Evolutionary conservation across 2,329 filamentous ascomycete genomes (phyloP).

Genomic region (Arthrobotrys sphaeroides): DNA sequence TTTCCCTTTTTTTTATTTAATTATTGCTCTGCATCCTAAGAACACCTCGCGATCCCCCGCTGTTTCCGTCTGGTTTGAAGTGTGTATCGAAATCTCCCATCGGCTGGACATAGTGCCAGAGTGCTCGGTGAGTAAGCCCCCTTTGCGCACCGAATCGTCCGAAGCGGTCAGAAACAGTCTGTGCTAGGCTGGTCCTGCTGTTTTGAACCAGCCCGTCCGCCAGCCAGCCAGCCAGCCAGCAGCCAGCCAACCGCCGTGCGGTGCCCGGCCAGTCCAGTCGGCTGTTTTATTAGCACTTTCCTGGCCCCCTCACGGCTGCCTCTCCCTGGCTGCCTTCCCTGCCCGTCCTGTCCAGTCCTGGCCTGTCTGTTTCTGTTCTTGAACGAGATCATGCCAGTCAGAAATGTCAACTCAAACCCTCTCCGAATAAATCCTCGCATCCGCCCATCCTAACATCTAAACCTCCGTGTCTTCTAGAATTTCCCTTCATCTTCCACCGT

Average conservation of each 20-base stretch:
- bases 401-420: conserved; percentile 20
- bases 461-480: conserved; percentile 10
- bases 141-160: not conserved
- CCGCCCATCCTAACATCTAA: not conserved
- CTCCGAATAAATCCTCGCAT: conserved; percentile 21
- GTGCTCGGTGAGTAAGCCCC: not conserved
- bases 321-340: not conserved
- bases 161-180: too few relatives aligned
- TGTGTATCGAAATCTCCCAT: conserved; percentile 29
- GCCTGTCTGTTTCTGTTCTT: too few relatives aligned
- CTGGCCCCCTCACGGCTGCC: not conserved
- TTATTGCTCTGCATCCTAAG: not conserved
- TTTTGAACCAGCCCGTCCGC: not conserved
- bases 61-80: conserved; percentile 37
- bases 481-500: not conserved
- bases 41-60: not conserved
- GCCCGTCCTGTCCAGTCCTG: too few relatives aligned
- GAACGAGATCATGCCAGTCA: not conserved
- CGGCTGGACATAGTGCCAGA: conserved; percentile 14
- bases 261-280: not conserved
- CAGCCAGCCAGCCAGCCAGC: not conserved
- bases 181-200: conserved; percentile 16
- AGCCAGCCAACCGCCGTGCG: conserved; percentile 9
- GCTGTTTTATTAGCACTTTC: conserved; percentile 11
- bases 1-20: not conserved